phyloP scores from a whole-genome alignment of 192 early-diverging fungal species.

The Chytriomyces hyalinus region DNA sequence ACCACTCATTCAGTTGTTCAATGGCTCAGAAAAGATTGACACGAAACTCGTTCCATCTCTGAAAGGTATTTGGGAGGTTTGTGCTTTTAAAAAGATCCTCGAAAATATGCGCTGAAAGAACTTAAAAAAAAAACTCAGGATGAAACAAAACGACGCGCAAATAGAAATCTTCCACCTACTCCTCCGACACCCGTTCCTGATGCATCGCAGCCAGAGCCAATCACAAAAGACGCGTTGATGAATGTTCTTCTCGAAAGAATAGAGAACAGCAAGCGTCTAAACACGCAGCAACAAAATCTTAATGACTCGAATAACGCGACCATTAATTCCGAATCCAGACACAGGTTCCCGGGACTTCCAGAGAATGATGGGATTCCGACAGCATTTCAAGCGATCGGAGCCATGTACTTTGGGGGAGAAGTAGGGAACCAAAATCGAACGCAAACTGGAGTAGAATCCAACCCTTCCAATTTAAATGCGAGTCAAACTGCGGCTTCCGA shows the following conservation, averaged over 20 bases:
- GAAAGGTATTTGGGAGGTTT: constrained; percentile 61
- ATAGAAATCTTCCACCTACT: constrained; percentile 12
- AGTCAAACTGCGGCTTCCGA: not conserved
- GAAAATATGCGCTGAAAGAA: not conserved
- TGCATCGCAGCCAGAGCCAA: not conserved
- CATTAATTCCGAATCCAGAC: not conserved
- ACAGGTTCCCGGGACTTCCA: constrained; percentile 15
- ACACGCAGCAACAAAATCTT: not conserved
- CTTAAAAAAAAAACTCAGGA: constrained; percentile 40
- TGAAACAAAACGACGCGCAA: constrained; percentile 54
- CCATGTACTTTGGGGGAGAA: constrained; percentile 32
- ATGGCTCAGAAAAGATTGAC: constrained; percentile 13
- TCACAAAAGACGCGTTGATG: constrained; percentile 12
- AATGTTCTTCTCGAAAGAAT: constrained; percentile 11
- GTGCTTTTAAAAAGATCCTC: not conserved
- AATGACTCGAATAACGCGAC: too few relatives aligned
- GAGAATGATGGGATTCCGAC: constrained; percentile 46
- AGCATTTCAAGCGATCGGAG: constrained; percentile 46
- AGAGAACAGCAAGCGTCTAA: not conserved
- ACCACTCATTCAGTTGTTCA: constrained; percentile 29
- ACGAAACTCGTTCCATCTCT: constrained; percentile 69
- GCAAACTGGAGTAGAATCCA: not conserved
- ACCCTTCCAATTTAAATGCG: not conserved
- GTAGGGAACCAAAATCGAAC: not conserved
- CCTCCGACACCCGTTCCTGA: constrained; percentile 13